Conservation (phyloP, 2,329 filamentous ascomycete species). For the Akanthomyces lecanii region DNA sequence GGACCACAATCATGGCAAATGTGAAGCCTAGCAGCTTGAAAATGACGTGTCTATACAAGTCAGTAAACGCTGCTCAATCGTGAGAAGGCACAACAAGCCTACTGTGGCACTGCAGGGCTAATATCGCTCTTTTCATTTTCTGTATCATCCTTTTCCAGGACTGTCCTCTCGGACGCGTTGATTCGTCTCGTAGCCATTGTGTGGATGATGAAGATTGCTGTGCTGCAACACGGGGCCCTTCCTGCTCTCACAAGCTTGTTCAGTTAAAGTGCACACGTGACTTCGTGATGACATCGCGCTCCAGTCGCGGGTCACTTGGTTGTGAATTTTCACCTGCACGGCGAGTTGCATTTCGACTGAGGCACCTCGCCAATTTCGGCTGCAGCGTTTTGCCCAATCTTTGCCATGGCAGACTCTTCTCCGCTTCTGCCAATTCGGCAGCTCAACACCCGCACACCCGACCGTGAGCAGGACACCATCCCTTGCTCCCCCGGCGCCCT, state of each 20-base stretch:
- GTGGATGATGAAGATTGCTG: constrained; percentile 18
- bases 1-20: constrained; percentile 81
- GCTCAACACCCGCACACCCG: constrained; percentile 38
- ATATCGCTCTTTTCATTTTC: constrained; percentile 62
- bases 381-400: background rate
- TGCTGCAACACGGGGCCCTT: background rate
- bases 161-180: constrained; percentile 60
- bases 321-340: constrained; percentile 16
- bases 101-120: constrained; percentile 79
- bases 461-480: constrained; percentile 43
- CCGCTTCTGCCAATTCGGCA: constrained; percentile 12
- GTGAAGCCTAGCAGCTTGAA: constrained; percentile 88
- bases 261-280: constrained; percentile 23
- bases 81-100: constrained; percentile 20
- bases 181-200: constrained; percentile 69
- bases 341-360: background rate
- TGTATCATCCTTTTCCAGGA: constrained; percentile 56
- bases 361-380: constrained; percentile 4
- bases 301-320: constrained; percentile 10
- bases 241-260: background rate
- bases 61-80: constrained; percentile 15
- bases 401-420: constrained; percentile 17
- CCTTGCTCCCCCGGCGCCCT: constrained; percentile 40
- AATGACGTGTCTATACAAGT: constrained; percentile 65
- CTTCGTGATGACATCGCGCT: constrained; percentile 21